Evolutionary conservation across 345 rosid genomes (phyloP).

Genomic region (Excoecaria cochinchinensis): DNA sequence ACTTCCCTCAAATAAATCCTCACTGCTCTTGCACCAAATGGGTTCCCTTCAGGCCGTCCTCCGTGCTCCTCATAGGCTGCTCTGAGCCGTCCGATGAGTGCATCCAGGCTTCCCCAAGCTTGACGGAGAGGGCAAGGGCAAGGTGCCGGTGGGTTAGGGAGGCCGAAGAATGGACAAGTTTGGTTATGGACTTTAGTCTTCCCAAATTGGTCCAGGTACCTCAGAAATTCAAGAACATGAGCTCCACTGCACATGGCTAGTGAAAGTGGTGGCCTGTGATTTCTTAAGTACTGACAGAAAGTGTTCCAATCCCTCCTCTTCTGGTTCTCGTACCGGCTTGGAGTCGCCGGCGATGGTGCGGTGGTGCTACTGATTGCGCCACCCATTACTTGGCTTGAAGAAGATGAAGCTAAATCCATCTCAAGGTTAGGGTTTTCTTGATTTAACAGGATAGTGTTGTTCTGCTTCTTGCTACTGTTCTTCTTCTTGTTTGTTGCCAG

Average conservation of each 20-base stretch:
- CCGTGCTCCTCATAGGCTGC: slow-evolving; percentile 95
- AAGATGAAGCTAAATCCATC: slow-evolving; percentile 27
- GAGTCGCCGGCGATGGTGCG: slow-evolving; percentile 29
- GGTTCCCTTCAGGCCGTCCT: slow-evolving; percentile 78
- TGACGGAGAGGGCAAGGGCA: slow-evolving; percentile 92
- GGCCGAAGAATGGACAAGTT: slow-evolving; percentile 81
- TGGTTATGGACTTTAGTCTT: slow-evolving; percentile 82
- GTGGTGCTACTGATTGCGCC: not conserved
- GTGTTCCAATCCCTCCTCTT: slow-evolving; percentile 93
- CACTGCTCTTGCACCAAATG: slow-evolving; percentile 83
- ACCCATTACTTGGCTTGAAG: slow-evolving; percentile 14
- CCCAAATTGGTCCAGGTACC: slow-evolving; percentile 72
- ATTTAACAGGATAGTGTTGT: slow-evolving; percentile 10
- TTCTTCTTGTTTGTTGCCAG: not conserved
- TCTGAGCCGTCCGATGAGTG: slow-evolving; percentile 94
- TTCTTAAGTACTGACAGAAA: slow-evolving; percentile 79
- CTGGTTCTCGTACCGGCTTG: slow-evolving; percentile 84
- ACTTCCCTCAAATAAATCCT: slow-evolving; percentile 83
- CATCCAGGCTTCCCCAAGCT: slow-evolving; percentile 98
- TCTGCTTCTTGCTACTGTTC: not conserved
- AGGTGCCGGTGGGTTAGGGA: slow-evolving; percentile 84
- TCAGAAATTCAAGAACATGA: slow-evolving; percentile 82
- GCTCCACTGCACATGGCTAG: slow-evolving; percentile 81
- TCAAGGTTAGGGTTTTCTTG: slow-evolving; percentile 26
- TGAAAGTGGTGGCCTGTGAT: slow-evolving; percentile 72